Conservation (phyloP, 1,284 basidiomycete species). For the Xanthoconium separans region DNA sequence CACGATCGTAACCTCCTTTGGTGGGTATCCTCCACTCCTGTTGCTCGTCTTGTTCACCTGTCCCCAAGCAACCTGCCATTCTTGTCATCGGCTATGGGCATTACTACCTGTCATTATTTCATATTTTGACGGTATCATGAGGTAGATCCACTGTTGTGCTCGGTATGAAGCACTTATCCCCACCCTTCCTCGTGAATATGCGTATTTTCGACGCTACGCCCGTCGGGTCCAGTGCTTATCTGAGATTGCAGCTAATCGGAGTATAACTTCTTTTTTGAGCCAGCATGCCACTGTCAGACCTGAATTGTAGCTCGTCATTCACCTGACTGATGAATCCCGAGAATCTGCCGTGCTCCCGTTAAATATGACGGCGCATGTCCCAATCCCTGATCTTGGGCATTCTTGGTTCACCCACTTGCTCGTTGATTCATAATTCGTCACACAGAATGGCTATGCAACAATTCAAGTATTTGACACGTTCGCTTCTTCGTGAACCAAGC, state of each 20-base stretch:
- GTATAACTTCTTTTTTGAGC: not conserved
- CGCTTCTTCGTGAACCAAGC: not conserved
- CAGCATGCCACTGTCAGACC: not conserved
- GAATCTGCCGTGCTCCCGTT: not conserved
- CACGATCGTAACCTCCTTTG: not conserved
- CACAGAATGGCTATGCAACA: not conserved
- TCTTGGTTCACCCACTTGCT: not conserved
- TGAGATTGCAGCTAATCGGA: not conserved
- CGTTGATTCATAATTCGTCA: not conserved
- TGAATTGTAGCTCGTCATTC: not conserved
- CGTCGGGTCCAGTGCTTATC: not conserved
- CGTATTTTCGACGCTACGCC: not conserved
- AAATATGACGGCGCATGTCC: not conserved
- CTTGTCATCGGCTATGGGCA: not conserved
- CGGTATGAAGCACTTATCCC: not conserved
- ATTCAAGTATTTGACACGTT: not conserved
- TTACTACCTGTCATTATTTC: not conserved
- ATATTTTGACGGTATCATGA: conserved; percentile 2
- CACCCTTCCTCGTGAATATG: not conserved
- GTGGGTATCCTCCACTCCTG: conserved; percentile 7
- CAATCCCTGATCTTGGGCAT: not conserved
- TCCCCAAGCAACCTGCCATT: conserved; percentile 5
- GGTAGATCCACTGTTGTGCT: conserved; percentile 3
- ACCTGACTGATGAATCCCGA: conserved; percentile 3
- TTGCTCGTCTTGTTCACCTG: conserved; percentile 21